Evolutionary conservation across 2,329 filamentous ascomycete species (phyloP), one percentile per base, ranked within the genome.

Genomic region (Aureobasidium sp.): DNA sequence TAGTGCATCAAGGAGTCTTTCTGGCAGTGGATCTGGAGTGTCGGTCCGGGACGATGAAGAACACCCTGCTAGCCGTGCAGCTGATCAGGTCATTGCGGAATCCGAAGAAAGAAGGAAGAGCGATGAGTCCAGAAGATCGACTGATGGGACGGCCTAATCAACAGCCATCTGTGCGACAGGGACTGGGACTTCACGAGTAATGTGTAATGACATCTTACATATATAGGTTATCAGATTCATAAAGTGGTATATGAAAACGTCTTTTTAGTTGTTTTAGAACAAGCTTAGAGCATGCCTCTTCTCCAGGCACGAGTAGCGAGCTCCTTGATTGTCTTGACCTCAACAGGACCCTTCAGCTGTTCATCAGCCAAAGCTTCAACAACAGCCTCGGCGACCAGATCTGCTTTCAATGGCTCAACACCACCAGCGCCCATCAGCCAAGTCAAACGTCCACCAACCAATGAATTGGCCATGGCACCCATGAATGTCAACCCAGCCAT

Each of bases 301-400:
- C 94, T 87, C 94, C 94, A 97, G 3, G 86, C 87, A 72, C 87
- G 89, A 64, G 82, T 87, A 12, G 90, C 92, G 68, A 97, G 76
- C 66, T 85, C 83, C 73, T 96, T 90, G 66, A 99, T 93, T 73
- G 90, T 82, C 59, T 85, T 81, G 3, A 89, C 84, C 71, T 93
- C 91, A 0, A 97, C 82, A 0, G 87, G 85, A 0, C 94, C 94
- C 63, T 82, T 86, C 0, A 90, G 82, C 0, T 77, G 76, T 44
- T 88, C 85, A 68, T 96, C 89, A 55, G 84, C 84, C 64, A 97
- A 80, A 24, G 90, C 91, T 77, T 97, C 92, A 1, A 97, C 88
- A 0, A 96, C 87, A 0, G 93, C 92, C 73, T 96, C 88, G 1
- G 90, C 92, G 2, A 97, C 93, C 7, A 87, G 74, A 72, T 97